Conservation (phyloP, 257 asterid genomes). For the Hygrophila difformis region DNA sequence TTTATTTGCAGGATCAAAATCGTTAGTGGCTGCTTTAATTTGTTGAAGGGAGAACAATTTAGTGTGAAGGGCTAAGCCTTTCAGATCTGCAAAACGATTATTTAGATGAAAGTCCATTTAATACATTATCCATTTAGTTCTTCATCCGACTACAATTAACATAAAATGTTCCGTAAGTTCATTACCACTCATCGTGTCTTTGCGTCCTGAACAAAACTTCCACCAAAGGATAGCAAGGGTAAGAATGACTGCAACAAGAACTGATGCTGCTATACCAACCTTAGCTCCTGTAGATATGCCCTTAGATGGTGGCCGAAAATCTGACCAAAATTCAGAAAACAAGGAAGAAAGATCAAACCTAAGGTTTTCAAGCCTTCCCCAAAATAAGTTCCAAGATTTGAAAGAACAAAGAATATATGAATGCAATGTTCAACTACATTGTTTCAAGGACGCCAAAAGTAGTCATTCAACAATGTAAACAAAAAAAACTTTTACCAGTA, state of each 20-base stretch:
- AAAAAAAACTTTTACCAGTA: too few relatives aligned
- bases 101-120: too few relatives aligned
- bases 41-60: slow-evolving; percentile 38
- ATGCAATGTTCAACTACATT: too few relatives aligned
- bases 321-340: neutral
- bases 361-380: neutral
- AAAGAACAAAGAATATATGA: neutral
- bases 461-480: too few relatives aligned
- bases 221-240: neutral
- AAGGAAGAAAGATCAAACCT: too few relatives aligned
- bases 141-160: neutral
- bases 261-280: slow-evolving; percentile 2
- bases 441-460: too few relatives aligned
- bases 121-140: neutral
- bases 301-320: neutral
- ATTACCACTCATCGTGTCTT: too few relatives aligned
- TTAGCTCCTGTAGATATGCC: neutral
- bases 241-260: neutral
- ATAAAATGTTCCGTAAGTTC: too few relatives aligned
- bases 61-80: slow-evolving; percentile 40
- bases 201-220: neutral
- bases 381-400: neutral
- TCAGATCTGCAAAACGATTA: slow-evolving; percentile 27
- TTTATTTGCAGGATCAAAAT: slow-evolving; percentile 47
- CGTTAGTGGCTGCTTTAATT: slow-evolving; percentile 47